Base-by-base conservation (phyloP, 805 yeast genomes). In the Saturnispora hagleri region DNA sequence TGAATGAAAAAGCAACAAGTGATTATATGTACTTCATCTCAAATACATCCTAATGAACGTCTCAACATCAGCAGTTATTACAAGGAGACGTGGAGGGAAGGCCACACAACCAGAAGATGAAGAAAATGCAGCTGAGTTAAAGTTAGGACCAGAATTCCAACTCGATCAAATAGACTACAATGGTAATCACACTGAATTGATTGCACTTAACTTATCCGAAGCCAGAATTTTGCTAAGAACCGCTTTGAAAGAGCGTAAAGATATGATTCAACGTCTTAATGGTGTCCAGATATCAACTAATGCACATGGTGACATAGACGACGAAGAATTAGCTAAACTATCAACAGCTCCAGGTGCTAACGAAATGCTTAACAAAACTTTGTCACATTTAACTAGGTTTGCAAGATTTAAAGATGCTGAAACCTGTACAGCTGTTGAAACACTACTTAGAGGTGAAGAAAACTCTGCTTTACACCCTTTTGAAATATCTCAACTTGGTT, bases 101-200 rank as follows among this genome's bases (percentile, higher is more conserved):
- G 74, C 77, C 27, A 74, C 68, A 55, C 81, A 71, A 62, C 82
- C 81, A 53, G 90, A 83, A 53, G 96, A 87, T 57, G 97, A 90
- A 62, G 98, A 91, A 64, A 95, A 93, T 62, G 95, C 98, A 0
- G 81, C 96, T 0, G 76, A 79, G 48, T 75, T 93, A 59, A 84
- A 86, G 62, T 77, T 93, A 52, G 99, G 99, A 9, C 91, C 96
- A 27, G 99, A 93, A 70, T 93, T 93, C 64, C 90, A 84, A 60
- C 69, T 85, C 49, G 79, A 77, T 34, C 97, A 90, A 65, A 69
- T 83, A 36, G 84, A 87, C 56, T 90, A 90, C 65, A 82, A 82
- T 49, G 97, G 97, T 18, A 80, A 80, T 53, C 80, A 77, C 51
- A 84, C 81, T 53, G 86, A 83, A 56, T 74, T 93, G 53, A 85